phyloP scores from a whole-genome alignment of 352 stramenopile genomes.

The Thraustochytrium sp. region DNA sequence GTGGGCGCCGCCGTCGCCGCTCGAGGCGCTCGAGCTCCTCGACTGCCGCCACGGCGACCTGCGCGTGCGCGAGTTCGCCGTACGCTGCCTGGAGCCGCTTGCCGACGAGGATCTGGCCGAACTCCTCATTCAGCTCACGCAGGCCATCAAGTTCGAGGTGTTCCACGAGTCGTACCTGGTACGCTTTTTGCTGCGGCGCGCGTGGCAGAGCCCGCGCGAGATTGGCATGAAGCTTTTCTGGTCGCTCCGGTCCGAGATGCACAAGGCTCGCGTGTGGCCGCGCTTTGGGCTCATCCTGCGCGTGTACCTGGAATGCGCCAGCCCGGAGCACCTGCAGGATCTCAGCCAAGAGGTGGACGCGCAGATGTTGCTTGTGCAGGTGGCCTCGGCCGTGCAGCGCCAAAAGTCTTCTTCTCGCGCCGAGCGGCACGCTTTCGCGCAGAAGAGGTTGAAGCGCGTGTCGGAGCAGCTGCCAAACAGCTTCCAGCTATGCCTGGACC shows the following conservation, averaged over 20 bases:
- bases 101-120: constrained; percentile 90
- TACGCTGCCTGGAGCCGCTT: constrained; percentile 70
- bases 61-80: constrained; percentile 81
- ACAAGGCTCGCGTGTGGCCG: background rate
- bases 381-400: constrained; percentile 5
- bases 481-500: constrained; percentile 78
- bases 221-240: constrained; percentile 61
- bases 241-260: constrained; percentile 52
- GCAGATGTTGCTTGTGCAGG: constrained; percentile 62
- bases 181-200: constrained; percentile 56
- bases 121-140: constrained; percentile 96
- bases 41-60: constrained; percentile 71
- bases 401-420: constrained; percentile 18
- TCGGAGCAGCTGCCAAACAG: constrained; percentile 65
- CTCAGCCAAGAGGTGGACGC: constrained; percentile 80
- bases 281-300: constrained; percentile 45
- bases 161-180: constrained; percentile 50
- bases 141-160: constrained; percentile 86
- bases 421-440: constrained; percentile 32
- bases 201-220: constrained; percentile 48
- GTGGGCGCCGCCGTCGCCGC: constrained; percentile 62
- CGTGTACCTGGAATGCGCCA: constrained; percentile 44
- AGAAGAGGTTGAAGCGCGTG: constrained; percentile 55
- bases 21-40: constrained; percentile 74
- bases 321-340: constrained; percentile 31